Evolutionary conservation across 345 rosid genomes (phyloP).

Genomic region (Aegle marmelos): DNA sequence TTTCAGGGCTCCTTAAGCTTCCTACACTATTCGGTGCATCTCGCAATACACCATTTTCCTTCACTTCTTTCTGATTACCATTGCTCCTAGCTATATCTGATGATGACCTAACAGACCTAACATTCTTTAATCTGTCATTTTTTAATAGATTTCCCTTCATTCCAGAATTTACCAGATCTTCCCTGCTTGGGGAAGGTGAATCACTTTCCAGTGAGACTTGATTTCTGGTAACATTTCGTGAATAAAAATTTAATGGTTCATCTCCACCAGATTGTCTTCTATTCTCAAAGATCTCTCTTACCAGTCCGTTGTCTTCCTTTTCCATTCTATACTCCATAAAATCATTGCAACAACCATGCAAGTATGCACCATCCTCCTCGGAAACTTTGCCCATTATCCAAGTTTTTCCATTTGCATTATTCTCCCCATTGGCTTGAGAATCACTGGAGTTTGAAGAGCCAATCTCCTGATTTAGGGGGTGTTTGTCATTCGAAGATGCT

Average conservation of each 20-base stretch:
- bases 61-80: constrained; percentile 36
- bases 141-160: constrained; percentile 32
- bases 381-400: constrained; percentile 13
- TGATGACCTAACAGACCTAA: constrained; percentile 75
- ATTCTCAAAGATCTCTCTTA: constrained; percentile 22
- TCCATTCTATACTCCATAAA: constrained; percentile 26
- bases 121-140: constrained; percentile 55
- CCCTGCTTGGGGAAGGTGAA: constrained; percentile 26
- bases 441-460: constrained; percentile 5
- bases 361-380: constrained; percentile 13
- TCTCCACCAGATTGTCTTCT: constrained; percentile 19
- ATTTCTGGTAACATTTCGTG: constrained; percentile 17
- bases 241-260: constrained; percentile 20
- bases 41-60: constrained; percentile 27
- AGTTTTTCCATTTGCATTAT: constrained; percentile 14
- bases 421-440: constrained; percentile 17
- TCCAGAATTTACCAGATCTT: constrained; percentile 29
- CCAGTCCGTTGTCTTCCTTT: constrained; percentile 7
- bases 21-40: constrained; percentile 28
- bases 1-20: constrained; percentile 35
- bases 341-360: constrained; percentile 16
- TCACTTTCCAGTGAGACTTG: constrained; percentile 22
- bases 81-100: constrained; percentile 45
- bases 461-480: constrained; percentile 9
- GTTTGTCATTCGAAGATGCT: not conserved